Evolutionary conservation across 805 yeast genomes (phyloP).

Genomic region (Ogataea neopini): DNA sequence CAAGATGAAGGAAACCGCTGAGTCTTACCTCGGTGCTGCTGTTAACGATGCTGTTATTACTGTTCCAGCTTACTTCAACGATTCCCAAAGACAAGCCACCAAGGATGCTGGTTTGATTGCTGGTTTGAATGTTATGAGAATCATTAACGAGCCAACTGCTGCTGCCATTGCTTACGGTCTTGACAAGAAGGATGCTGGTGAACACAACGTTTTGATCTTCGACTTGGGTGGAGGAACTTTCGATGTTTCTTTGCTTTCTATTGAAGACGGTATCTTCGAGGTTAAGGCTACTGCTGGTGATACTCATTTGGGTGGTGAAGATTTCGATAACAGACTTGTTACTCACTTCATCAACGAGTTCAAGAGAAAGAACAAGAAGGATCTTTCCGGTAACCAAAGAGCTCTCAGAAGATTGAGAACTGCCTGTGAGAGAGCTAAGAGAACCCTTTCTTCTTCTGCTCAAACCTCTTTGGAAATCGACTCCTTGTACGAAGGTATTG

Average conservation of each 20-base stretch:
- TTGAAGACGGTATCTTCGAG: slow-evolving; percentile 79
- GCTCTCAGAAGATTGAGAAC: slow-evolving; percentile 98
- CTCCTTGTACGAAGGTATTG: slow-evolving; percentile 91
- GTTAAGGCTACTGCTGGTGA: slow-evolving; percentile 83
- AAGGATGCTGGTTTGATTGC: slow-evolving; percentile 73
- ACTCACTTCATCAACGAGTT: slow-evolving; percentile 91
- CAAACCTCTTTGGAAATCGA: slow-evolving; percentile 95
- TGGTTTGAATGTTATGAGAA: slow-evolving; percentile 75
- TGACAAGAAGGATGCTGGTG: slow-evolving; percentile 49
- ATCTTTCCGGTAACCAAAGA: slow-evolving; percentile 89
- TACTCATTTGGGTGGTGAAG: slow-evolving; percentile 86
- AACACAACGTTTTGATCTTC: slow-evolving; percentile 58
- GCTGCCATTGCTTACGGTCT: slow-evolving; percentile 84
- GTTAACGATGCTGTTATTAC: slow-evolving; percentile 77
- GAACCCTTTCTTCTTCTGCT: slow-evolving; percentile 94
- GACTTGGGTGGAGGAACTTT: slow-evolving; percentile 88
- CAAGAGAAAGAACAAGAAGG: slow-evolving; percentile 98
- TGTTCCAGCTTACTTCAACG: slow-evolving; percentile 84
- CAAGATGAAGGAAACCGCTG: slow-evolving; percentile 69
- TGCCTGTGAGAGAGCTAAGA: slow-evolving; percentile 99
- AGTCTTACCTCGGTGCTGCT: slow-evolving; percentile 50
- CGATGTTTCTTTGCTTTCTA: slow-evolving; percentile 75
- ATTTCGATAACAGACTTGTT: slow-evolving; percentile 77
- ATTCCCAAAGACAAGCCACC: slow-evolving; percentile 82
- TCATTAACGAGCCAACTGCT: slow-evolving; percentile 82